A percentile compares a stretch with the other conserved stretches of the same genome.
Conservation (phyloP, 2,329 filamentous ascomycete species). For the Fusarium pseudoanthophilum region DNA sequence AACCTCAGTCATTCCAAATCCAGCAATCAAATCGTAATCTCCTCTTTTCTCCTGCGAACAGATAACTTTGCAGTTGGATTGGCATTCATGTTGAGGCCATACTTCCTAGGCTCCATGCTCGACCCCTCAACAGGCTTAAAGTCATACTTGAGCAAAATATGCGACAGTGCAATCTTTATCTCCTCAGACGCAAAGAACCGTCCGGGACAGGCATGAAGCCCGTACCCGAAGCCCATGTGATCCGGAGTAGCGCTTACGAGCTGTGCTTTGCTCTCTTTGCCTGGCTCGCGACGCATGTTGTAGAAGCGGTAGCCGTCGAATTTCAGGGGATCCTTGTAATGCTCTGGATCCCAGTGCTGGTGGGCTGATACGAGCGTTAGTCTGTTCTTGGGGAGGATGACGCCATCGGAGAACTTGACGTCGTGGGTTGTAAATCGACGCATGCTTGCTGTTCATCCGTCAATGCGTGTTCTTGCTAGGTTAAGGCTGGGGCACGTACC, state of each 20-base stretch:
- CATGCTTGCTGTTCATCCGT: background rate
- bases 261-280: background rate
- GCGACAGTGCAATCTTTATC: background rate
- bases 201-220: background rate
- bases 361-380: background rate
- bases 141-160: background rate
- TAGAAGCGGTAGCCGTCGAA: background rate
- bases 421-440: background rate
- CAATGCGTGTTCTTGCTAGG: rapidly evolving
- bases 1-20: rapidly evolving
- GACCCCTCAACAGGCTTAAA: background rate
- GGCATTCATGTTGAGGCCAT: background rate
- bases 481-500: rapidly evolving
- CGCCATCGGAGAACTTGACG: background rate
- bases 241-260: background rate
- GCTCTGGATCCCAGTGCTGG: background rate
- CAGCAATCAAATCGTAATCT: background rate
- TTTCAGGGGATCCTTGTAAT: background rate
- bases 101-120: background rate
- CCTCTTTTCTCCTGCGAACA: background rate
- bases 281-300: background rate
- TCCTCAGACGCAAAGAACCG: background rate
- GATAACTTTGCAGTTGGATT: background rate
- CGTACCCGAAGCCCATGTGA: background rate
- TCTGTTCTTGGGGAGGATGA: background rate